phyloP scores from a whole-genome alignment of 148 eudicot genomes.

The Spergularia marina region DNA sequence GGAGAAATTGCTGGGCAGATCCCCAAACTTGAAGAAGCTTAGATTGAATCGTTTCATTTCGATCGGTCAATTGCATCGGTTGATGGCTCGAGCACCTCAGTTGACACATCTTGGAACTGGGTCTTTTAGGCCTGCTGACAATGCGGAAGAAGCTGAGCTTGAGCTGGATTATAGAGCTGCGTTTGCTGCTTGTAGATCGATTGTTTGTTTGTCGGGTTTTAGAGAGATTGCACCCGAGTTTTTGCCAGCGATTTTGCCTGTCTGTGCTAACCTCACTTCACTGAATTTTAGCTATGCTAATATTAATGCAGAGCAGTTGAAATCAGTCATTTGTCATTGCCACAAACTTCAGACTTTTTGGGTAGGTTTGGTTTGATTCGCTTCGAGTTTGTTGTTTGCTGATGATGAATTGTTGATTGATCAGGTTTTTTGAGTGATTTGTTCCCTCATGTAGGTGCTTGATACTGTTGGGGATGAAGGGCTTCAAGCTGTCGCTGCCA shows the following conservation, averaged over 20 bases:
- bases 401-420: background rate
- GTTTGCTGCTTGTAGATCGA: conserved; percentile 62
- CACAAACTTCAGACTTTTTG: conserved; percentile 69
- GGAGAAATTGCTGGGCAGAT: conserved; percentile 60
- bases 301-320: conserved; percentile 60
- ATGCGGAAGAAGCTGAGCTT: conserved; percentile 36
- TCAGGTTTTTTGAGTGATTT: background rate
- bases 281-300: conserved; percentile 79
- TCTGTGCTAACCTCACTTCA: conserved; percentile 73
- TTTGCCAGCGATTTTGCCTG: conserved; percentile 62
- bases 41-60: conserved; percentile 53
- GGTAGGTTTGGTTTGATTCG: conserved; percentile 36
- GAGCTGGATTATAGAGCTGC: conserved; percentile 65
- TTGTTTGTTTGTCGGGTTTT: conserved; percentile 75
- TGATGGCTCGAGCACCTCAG: conserved; percentile 71
- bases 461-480: conserved; percentile 84
- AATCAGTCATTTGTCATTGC: conserved; percentile 55
- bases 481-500: conserved; percentile 70
- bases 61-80: conserved; percentile 50
- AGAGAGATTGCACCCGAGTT: conserved; percentile 56
- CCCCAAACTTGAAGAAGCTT: conserved; percentile 65
- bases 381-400: background rate
- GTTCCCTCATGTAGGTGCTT: conserved; percentile 46
- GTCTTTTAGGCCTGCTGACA: conserved; percentile 52
- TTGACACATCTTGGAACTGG: conserved; percentile 83